Conservation (phyloP, 768 basidiomycete species). For the Kwoniella shandongensis region DNA sequence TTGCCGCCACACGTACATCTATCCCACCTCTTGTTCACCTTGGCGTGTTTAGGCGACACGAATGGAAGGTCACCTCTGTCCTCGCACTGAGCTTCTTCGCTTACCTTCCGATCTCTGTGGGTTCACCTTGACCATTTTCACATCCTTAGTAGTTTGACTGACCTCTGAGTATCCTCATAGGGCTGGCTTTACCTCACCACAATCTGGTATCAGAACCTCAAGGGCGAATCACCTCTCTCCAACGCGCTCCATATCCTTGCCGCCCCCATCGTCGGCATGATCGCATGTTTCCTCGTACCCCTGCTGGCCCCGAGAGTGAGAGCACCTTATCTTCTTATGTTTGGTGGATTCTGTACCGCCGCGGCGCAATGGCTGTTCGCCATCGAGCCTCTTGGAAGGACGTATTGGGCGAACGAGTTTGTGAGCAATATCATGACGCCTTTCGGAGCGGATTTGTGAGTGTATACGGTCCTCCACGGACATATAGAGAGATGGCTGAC, state of each 20-base stretch:
- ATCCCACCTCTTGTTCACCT: slow-evolving; percentile 35
- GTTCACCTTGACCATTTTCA: neutral
- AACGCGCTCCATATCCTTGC: slow-evolving; percentile 24
- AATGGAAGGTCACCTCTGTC: slow-evolving; percentile 21
- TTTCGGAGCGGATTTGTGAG: slow-evolving; percentile 33
- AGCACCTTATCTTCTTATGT: slow-evolving; percentile 21
- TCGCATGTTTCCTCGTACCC: slow-evolving; percentile 16
- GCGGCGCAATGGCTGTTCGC: slow-evolving; percentile 29
- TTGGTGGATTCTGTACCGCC: slow-evolving; percentile 19
- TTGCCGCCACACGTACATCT: slow-evolving; percentile 57
- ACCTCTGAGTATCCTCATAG: slow-evolving; percentile 1
- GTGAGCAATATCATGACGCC: slow-evolving; percentile 24
- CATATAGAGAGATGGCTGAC: too few species aligned
- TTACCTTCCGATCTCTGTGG: slow-evolving; percentile 15
- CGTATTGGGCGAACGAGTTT: slow-evolving; percentile 41
- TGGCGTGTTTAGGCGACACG: slow-evolving; percentile 26
- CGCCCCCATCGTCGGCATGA: slow-evolving; percentile 23
- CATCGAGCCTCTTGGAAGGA: slow-evolving; percentile 25
- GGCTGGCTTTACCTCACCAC: slow-evolving; percentile 24
- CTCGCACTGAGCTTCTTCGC: slow-evolving; percentile 21
- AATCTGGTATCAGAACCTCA: slow-evolving; percentile 39
- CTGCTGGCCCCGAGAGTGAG: slow-evolving; percentile 22
- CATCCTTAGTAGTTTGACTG: neutral
- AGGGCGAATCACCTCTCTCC: slow-evolving; percentile 21
- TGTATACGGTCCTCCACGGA: too few species aligned